Base-by-base conservation (phyloP, 768 basidiomycete genomes). In the Daedaleopsis sinensis region DNA sequence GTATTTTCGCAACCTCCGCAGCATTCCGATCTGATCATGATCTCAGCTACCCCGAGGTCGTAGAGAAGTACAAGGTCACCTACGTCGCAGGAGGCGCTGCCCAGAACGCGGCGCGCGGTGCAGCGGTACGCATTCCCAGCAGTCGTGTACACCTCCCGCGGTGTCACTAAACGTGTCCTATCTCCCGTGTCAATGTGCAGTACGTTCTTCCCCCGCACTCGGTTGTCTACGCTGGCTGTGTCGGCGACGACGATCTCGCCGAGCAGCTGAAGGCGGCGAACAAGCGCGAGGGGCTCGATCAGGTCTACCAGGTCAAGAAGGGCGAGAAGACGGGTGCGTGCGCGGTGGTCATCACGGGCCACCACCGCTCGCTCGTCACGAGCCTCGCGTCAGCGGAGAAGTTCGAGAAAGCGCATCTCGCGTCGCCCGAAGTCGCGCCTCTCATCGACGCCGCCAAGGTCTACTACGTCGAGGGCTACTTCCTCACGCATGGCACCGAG, bases 51-150 rank as follows among this genome's bases (percentile, higher is more conserved):
- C 90, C 91, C 3, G 94, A 98, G 68, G 75, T 98, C 64, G 85
- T 90, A 49, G 83, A 82, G 61, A 82, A 93, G 61, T 76, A 91
- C 74, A 68, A 89, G 62, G 84, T 94, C 54, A 89, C 88, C 53
- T 99, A 95, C 70, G 96, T 98, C 55, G 96, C 97, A 55, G 97
- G 97, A 62, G 97, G 97, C 69, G 96, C 97, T 32, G 87, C 93
- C 32, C 97, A 99, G 75, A 99, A 99, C 71, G 87, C 96, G 70
- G 96, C 96, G 58, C 91, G 97, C 52, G 96, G 88, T 65, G 97
- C 96, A 67, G 95, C 97, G 48, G 96, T 97, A 75, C 62, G 94
- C 77, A 43, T 27, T 24, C 36, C 19, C 32, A 38, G 44, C 42
- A 15, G 9, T 43, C 42, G 18, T 47, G 13, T 27, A n/a, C 35